A percentile compares a stretch with the other conserved stretches of the same genome.
phyloP scores from a whole-genome alignment of 2,329 filamentous ascomycete species.

The Rutstroemia sp. region DNA sequence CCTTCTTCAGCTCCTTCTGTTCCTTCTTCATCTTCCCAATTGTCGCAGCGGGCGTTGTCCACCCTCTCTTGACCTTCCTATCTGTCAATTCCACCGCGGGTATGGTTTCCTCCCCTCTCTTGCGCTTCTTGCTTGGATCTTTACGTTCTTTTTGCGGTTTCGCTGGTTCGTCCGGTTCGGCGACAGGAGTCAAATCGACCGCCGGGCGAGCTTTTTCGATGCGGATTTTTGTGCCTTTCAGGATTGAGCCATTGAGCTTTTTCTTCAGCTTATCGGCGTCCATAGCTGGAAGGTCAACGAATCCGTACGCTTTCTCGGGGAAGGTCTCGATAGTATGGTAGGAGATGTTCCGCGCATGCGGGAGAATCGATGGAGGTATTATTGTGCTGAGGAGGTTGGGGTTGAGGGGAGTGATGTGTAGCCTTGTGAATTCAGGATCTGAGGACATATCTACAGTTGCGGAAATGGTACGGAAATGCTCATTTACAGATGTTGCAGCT shows the following conservation, averaged over 20 bases:
- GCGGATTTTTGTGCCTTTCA: constrained; percentile 79
- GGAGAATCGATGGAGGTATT: constrained; percentile 58
- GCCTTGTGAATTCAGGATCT: constrained; percentile 39
- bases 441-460: background rate
- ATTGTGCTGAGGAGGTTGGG: constrained; percentile 65
- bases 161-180: constrained; percentile 31
- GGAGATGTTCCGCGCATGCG: constrained; percentile 71
- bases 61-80: constrained; percentile 33
- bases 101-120: constrained; percentile 41
- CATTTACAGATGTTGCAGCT: no score
- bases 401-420: constrained; percentile 86
- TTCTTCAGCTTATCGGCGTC: constrained; percentile 88
- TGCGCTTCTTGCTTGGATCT: constrained; percentile 41
- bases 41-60: constrained; percentile 42
- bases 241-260: constrained; percentile 78
- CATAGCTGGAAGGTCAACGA: constrained; percentile 69
- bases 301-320: constrained; percentile 86
- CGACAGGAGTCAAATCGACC: constrained; percentile 31
- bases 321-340: constrained; percentile 82
- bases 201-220: constrained; percentile 73
- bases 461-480: no score
- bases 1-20: constrained; percentile 49
- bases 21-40: constrained; percentile 42
- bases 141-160: constrained; percentile 34
- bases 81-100: constrained; percentile 64